Evolutionary conservation across 495 filamentous ascomycete species (phyloP), one percentile per base, ranked within the genome.

Genomic region (Tuber umbilicatum): DNA sequence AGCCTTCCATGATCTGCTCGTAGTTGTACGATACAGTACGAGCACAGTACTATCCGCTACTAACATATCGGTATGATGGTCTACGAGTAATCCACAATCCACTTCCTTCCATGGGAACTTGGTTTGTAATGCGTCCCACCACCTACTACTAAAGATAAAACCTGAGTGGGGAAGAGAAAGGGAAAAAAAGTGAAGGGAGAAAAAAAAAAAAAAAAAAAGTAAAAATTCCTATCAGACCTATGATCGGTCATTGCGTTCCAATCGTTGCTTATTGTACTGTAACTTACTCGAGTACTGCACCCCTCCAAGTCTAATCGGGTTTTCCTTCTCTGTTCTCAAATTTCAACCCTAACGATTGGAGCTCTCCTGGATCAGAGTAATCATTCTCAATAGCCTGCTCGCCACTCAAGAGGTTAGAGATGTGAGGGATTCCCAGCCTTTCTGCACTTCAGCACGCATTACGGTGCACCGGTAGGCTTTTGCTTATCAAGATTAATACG

Each of bases 341-440:
- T 60, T 60, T 31, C 2, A 14, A 14, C 55, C 31, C 7, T 12
- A 14, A 60, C 27, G 27, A 64, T 35, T 35, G 55, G 10, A 35
- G 27, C 31, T 35, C 35, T 64, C 31, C 55, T 64, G 55, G 55
- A 64, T 64, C 55, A 64, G 55, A 64, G 55, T 64, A 64, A 64
- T 64, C 55, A 27, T 64, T 35, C 27, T 19, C 55, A 35, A 64
- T 17, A 35, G n/a, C n/a, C n/a, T n/a, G n/a, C 55, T 64, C 55
- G 2, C 12, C 55, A 35, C 12, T 17, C 16, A 35, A 35, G 55
- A 17, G 55, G 14, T 64, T 16, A 64, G 27, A 64, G 27, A 12
- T 60, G 55, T 2, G 55, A 35, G 27, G 31, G 55, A 35, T 64
- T 17, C 55, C 17, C 27, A 7, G 27, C 55, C 14, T 64, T 35